Evolutionary conservation across 805 yeast species (phyloP).

Genomic region (Yamadazyma sp.): DNA sequence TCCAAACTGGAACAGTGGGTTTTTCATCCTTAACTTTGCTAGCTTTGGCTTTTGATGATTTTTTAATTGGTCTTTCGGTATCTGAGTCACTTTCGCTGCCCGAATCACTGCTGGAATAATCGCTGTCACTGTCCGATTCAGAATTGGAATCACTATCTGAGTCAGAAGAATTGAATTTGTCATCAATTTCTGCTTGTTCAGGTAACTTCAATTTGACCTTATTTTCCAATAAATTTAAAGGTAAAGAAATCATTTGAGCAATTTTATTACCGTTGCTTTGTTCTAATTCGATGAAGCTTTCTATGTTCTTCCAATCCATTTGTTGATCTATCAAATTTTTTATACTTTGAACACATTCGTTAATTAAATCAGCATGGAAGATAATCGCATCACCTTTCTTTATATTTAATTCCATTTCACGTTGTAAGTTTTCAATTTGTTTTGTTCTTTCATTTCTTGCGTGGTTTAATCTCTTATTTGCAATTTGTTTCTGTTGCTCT

Average conservation of each 20-base stretch:
- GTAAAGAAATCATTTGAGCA: slow-evolving; percentile 61
- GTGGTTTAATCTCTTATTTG: slow-evolving; percentile 66
- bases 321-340: slow-evolving; percentile 69
- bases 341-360: slow-evolving; percentile 66
- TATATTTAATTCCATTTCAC: slow-evolving; percentile 61
- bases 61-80: slow-evolving; percentile 13
- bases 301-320: slow-evolving; percentile 93
- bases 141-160: slow-evolving; percentile 19
- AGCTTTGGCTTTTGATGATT: slow-evolving; percentile 6
- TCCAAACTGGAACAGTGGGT: slow-evolving; percentile 47
- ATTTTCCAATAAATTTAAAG: slow-evolving; percentile 68
- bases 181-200: slow-evolving; percentile 33
- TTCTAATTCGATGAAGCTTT: slow-evolving; percentile 66
- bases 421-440: slow-evolving; percentile 63
- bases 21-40: slow-evolving; percentile 1
- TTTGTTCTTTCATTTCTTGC: slow-evolving; percentile 72
- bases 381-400: slow-evolving; percentile 73
- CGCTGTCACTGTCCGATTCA: slow-evolving; percentile 38
- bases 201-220: slow-evolving; percentile 59
- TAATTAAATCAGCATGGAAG: slow-evolving; percentile 65
- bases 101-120: slow-evolving; percentile 23
- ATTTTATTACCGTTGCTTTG: slow-evolving; percentile 60
- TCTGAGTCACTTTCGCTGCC: slow-evolving; percentile 13
- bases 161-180: slow-evolving; percentile 15
- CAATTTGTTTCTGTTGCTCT: slow-evolving; percentile 74